Base-by-base conservation (phyloP, 129 eudicot species). In the Apium graveolens region DNA sequence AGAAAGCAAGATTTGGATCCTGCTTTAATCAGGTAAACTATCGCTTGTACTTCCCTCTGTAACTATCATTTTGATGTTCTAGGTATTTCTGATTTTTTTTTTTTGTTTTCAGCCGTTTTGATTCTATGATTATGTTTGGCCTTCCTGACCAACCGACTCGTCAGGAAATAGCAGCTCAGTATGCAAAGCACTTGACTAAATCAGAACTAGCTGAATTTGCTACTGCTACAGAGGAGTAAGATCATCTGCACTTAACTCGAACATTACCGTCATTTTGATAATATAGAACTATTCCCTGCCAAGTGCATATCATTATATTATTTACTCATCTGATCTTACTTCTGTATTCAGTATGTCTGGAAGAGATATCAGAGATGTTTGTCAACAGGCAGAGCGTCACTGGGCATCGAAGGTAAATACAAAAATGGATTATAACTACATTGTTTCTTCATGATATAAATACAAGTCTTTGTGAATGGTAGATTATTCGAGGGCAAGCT, bases 1-100 rank as follows among this genome's bases (percentile, higher is more conserved):
- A 87, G 99, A 70, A 95, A 92, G 80, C 97, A 92, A 79, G 99
- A 95, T 74, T 96, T 95, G 85, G 99, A 95, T 85, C 97, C 99
- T 78, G 99, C 99, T 88, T 85, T 95, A 66, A 82, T 92, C 63
- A 95, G 99, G 99, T 95, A 81, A 37, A 13, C 44, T 39, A 26
- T 72, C 48, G 76, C 42, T 31, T 65, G 46, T 75, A n/a, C 7
- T 62, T 43, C 66, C 20, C 68, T 77, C 9, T 41, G 26, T 32
- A 62, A 46, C 35, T 45, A 27, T 51, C 8, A 27, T 12, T 7
- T 26, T 70, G 57, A 20, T 34, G 31, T 17, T 79, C 79, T 57
- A 46, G 57, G 76, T 49, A 62, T 31, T 45, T 70, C 35, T 84
- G n/a, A 83, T 55, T 16, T 35, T n/a, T 37, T 68, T 72, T 60